Percentiles rank a stretch among this genome's conserved stretches.
Conservation (phyloP, 331 rosid genomes). For the Rhamnella rubrinervis region DNA sequence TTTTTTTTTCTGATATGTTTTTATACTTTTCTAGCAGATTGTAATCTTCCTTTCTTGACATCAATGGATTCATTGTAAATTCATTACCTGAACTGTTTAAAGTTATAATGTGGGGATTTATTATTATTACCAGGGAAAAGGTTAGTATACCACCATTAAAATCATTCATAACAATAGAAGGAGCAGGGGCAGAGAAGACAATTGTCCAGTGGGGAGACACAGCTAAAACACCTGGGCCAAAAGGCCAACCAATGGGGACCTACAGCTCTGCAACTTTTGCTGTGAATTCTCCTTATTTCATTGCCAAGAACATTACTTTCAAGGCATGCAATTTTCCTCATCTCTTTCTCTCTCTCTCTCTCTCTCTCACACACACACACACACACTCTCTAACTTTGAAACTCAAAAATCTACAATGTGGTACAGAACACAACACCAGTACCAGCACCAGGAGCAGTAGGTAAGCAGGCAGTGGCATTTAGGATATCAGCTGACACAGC, state of each 20-base stretch:
- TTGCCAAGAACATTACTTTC: slow-evolving; percentile 94
- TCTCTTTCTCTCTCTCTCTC: not conserved
- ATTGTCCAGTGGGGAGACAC: slow-evolving; percentile 98
- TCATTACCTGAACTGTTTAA: not conserved
- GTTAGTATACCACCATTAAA: slow-evolving; percentile 76
- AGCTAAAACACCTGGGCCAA: slow-evolving; percentile 77
- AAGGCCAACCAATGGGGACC: slow-evolving; percentile 77
- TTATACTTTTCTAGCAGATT: not conserved
- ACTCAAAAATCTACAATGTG: slow-evolving; percentile 1
- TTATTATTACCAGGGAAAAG: slow-evolving; percentile 62
- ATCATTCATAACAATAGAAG: slow-evolving; percentile 83
- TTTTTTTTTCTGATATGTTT: slow-evolving; percentile 9
- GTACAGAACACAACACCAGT: slow-evolving; percentile 84
- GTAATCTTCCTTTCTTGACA: not conserved
- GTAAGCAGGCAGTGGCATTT: slow-evolving; percentile 88
- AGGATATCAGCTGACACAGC: slow-evolving; percentile 96
- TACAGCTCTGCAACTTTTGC: slow-evolving; percentile 87
- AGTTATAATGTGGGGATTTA: not conserved
- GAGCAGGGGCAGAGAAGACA: slow-evolving; percentile 88
- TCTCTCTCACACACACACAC: too few relatives aligned
- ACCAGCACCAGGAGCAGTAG: slow-evolving; percentile 80
- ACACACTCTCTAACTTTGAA: too few relatives aligned
- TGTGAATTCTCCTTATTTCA: slow-evolving; percentile 84
- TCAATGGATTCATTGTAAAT: not conserved
- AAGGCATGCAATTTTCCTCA: slow-evolving; percentile 40